These are phyloP conservation scores for Amanita jacksonii DNA, from an alignment of 768 basidiomycete genomes.

Conservation along the genomic window DNA sequence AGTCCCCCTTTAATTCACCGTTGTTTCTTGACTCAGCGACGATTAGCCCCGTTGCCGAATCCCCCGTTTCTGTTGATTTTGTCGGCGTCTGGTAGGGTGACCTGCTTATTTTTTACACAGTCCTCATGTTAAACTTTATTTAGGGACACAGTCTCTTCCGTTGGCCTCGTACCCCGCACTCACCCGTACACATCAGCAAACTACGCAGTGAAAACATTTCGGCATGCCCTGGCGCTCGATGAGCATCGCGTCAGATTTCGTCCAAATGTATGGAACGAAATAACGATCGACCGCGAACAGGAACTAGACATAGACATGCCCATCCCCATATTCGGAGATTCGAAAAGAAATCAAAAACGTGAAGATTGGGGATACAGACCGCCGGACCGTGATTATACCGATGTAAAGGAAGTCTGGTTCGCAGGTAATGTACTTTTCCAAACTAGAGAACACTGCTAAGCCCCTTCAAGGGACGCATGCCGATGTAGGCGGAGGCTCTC, in stretches of 20 bases:
- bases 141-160: constrained; percentile 20
- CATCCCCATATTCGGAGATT: constrained; percentile 8
- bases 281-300: constrained; percentile 14
- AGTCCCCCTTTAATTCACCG: no score
- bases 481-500: constrained; percentile 20
- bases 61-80: constrained; percentile 21
- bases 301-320: constrained; percentile 16
- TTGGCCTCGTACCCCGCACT: constrained; percentile 16
- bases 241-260: constrained; percentile 17
- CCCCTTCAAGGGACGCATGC: constrained; percentile 14
- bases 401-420: constrained; percentile 20
- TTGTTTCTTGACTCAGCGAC: no score
- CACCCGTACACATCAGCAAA: constrained; percentile 17
- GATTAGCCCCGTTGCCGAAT: no score
- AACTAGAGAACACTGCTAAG: background rate
- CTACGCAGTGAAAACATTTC: constrained; percentile 16
- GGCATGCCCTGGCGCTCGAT: constrained; percentile 18
- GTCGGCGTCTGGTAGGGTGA: constrained; percentile 23
- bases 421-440: constrained; percentile 12
- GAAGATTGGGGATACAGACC: constrained; percentile 15
- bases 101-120: background rate
- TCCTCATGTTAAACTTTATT: background rate
- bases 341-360: background rate
- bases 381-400: constrained; percentile 13
- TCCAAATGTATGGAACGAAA: constrained; percentile 16